Base-by-base conservation (phyloP, 176 grass and related monocot species). In the Carex myosuroides region DNA sequence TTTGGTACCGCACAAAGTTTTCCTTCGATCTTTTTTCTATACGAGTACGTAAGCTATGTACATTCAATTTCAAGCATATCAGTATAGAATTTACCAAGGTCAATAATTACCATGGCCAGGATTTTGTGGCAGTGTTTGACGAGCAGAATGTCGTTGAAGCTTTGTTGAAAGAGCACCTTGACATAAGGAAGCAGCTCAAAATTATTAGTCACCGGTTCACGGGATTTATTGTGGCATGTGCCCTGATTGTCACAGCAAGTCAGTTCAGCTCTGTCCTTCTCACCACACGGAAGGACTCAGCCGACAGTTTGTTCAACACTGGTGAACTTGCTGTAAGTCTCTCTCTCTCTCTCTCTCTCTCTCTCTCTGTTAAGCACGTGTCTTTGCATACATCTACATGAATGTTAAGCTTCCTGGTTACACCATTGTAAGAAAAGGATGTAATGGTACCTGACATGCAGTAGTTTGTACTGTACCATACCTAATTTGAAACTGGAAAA, bases 131-230 rank as follows among this genome's bases (percentile, higher is more conserved):
- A 48, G 91, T 95, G 9, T 90, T 93, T 61, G 80, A 88, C 2
- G 95, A 90, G 0, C 78, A 89, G 21, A 66, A 59, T 6, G 88
- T 83, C 1, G 86, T 91, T n/a, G 88, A 91, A 11, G 21, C 8
- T 17, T 88, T 98, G 24, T 91, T 98, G 24, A 32, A 79, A 58
- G 95, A 94, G 87, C 95, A 98, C 82, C 85, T 98, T 88, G 92
- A 94, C 59, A 92, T 98, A 53, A 88, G 92, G 60, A 89, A 83
- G 92, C 95, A 98, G 86, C 92, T 98, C 78, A 92, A 93, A 85
- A 60, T 98, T 56, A 88, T 94, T 50, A 98, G 92, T 90, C 92
- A 98, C 60, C 85, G 95, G 0, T 95, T 98, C 83, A 86, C 92
- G 7, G 76, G 73, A 61, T 98, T 98, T 93, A 95, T 98, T 79